Evolutionary conservation across 768 basidiomycete genomes (phyloP), one percentile per base, ranked within the genome.

Genomic region (Termitomyces sp.): DNA sequence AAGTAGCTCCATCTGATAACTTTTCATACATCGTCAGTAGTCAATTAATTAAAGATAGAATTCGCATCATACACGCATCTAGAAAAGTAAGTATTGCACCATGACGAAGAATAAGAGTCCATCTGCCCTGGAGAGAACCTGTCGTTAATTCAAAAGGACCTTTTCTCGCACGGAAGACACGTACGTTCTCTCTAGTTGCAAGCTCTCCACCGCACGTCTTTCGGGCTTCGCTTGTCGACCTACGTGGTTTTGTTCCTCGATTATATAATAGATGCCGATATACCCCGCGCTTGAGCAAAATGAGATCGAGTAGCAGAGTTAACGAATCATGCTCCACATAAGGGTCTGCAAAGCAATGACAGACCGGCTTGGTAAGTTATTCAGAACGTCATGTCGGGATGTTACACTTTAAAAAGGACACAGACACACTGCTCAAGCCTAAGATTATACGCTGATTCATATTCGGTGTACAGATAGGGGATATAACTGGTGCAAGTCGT

Each of bases 241-340:
- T 77, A 60, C 85, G 74, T 0, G 90, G 88, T 49, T 82, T 80
- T 0, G 84, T 73, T 5, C 87, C 90, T 47, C 90, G 77, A 65
- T 94, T 94, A 64, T 88, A 94, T 31, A 94, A 71, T 18, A 94
- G 70, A 71, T 94, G 92, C 18, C 87, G 78, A 66, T 88, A 93
- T 3, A 93, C 92, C 13, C 83, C 91, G 37, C 87, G 73, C 69
- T 93, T 93, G 24, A 94, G 77, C 24, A 94, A 77, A 51, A 94
- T 87, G 2, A 94, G 78, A 71, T 94, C 92, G 41, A 94, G 77
- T 5, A 90, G 71, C 20, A 93, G 73, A 1, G 83, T 87, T 59
- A 93, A 71, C 0, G 77, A 73, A 67, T 93, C 90, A 60, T 93
- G 87, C 67, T 94, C 92, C 59, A 93, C 89, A 63, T 93, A 94